phyloP scores from a whole-genome alignment of 2,329 filamentous ascomycete genomes.

The Pyrenophora graminea region DNA sequence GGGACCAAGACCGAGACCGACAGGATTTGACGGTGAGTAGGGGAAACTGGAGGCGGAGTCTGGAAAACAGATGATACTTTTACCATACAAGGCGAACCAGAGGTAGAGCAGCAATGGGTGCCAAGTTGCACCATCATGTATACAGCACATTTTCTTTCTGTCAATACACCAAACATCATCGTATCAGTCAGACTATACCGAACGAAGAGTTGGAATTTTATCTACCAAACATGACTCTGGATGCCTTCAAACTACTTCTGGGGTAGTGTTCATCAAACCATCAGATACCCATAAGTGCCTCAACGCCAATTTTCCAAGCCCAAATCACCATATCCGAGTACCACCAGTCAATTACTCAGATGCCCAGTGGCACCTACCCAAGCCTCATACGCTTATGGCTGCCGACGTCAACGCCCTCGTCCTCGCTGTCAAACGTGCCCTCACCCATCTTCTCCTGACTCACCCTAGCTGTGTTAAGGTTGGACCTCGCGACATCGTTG shows the following conservation, averaged over 20 bases:
- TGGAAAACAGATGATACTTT: background rate
- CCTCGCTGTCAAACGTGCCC: slow-evolving; percentile 4
- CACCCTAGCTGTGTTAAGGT: slow-evolving; percentile 25
- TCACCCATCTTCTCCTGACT: slow-evolving; percentile 16
- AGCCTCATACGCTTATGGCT: slow-evolving; percentile 6
- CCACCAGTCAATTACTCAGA: background rate
- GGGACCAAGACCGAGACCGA: slow-evolving; percentile 51
- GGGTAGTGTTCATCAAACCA: background rate
- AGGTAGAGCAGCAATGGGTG: background rate
- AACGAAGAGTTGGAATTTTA: background rate
- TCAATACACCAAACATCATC: background rate
- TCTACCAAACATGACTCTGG: background rate
- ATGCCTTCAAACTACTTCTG: background rate
- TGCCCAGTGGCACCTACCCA: background rate
- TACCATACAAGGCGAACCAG: background rate
- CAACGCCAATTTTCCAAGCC: background rate
- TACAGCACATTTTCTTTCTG: slow-evolving; percentile 30
- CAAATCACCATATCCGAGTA: background rate
- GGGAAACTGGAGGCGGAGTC: background rate
- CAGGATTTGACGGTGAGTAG: slow-evolving; percentile 53
- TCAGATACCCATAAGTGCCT: background rate
- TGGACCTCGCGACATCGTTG: slow-evolving; percentile 35
- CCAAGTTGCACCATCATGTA: slow-evolving; percentile 24
- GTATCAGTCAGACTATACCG: no score
- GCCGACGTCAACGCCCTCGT: background rate